Evolutionary conservation across 1,284 basidiomycete genomes (phyloP).

Genomic region (Ceratobasidium sp.): DNA sequence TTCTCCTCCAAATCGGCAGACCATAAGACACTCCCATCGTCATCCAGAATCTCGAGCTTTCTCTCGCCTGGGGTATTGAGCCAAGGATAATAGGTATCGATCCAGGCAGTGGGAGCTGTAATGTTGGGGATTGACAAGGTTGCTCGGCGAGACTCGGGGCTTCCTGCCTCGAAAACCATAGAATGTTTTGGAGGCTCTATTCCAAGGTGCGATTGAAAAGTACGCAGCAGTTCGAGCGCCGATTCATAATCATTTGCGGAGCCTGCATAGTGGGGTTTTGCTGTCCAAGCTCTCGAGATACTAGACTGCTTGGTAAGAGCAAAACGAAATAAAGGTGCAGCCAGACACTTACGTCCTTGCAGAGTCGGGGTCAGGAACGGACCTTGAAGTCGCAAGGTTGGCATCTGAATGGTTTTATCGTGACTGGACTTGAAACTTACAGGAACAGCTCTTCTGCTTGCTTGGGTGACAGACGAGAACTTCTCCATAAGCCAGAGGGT

Average conservation of each 20-base stretch:
- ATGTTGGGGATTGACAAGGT: slow-evolving; percentile 65
- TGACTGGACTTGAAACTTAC: not conserved
- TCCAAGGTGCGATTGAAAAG: slow-evolving; percentile 72
- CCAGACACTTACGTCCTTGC: not conserved
- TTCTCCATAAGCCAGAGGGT: not conserved
- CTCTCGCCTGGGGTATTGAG: slow-evolving; percentile 80
- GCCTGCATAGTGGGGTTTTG: slow-evolving; percentile 30
- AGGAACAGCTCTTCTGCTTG: slow-evolving; percentile 4
- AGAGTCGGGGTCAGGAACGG: slow-evolving; percentile 1
- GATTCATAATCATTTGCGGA: slow-evolving; percentile 29
- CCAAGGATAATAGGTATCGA: slow-evolving; percentile 85
- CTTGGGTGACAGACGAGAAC: not conserved
- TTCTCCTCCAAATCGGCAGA: slow-evolving; percentile 76
- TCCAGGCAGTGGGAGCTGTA: slow-evolving; percentile 70
- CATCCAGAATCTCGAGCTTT: slow-evolving; percentile 69
- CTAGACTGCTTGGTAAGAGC: not conserved
- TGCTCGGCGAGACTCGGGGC: slow-evolving; percentile 70
- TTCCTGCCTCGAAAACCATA: slow-evolving; percentile 75
- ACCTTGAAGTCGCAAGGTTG: not conserved
- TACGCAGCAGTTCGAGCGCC: slow-evolving; percentile 60
- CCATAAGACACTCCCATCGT: slow-evolving; percentile 69
- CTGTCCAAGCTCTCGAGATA: slow-evolving; percentile 25
- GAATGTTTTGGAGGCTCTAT: slow-evolving; percentile 61
- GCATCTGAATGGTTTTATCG: not conserved
- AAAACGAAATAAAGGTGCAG: not conserved